Evolutionary conservation across 805 yeast species (phyloP).

Genomic region (Saturnispora ahearnii): DNA sequence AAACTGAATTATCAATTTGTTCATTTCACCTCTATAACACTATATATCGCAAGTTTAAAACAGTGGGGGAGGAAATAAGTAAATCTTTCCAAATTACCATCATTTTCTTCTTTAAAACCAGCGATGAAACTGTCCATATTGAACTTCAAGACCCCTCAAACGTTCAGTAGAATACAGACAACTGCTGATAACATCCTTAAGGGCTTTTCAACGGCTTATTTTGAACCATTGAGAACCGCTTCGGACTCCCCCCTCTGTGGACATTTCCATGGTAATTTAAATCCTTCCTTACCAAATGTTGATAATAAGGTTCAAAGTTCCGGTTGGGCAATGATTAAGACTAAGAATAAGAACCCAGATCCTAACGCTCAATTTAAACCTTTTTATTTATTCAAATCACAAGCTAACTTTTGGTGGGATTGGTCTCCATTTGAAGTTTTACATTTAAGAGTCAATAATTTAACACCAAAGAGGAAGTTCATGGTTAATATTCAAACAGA

Average conservation of each 20-base stretch:
- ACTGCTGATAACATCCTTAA: slow-evolving; percentile 62
- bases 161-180: slow-evolving; percentile 42
- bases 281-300: slow-evolving; percentile 53
- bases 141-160: slow-evolving; percentile 47
- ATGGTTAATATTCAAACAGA: slow-evolving; percentile 77
- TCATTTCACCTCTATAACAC: neutral
- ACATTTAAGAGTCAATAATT: slow-evolving; percentile 64
- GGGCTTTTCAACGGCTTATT: slow-evolving; percentile 52
- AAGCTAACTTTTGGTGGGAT: slow-evolving; percentile 52
- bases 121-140: slow-evolving; percentile 35
- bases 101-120: neutral
- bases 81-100: neutral
- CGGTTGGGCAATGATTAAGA: slow-evolving; percentile 79
- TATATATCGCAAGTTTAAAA: too few relatives aligned
- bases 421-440: slow-evolving; percentile 56
- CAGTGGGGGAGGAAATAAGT: too few relatives aligned
- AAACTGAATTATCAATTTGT: slow-evolving; percentile 4
- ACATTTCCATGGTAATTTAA: slow-evolving; percentile 60
- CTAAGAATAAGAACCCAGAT: slow-evolving; percentile 47
- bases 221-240: slow-evolving; percentile 36
- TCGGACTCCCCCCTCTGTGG: slow-evolving; percentile 38
- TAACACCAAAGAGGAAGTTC: slow-evolving; percentile 47
- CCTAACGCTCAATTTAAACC: slow-evolving; percentile 34
- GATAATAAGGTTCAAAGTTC: slow-evolving; percentile 56
- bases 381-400: slow-evolving; percentile 29